These are phyloP conservation scores for Achaetomium macrosporum DNA, from an alignment of 2,329 filamentous ascomycete genomes.

Conservation along the genomic window DNA sequence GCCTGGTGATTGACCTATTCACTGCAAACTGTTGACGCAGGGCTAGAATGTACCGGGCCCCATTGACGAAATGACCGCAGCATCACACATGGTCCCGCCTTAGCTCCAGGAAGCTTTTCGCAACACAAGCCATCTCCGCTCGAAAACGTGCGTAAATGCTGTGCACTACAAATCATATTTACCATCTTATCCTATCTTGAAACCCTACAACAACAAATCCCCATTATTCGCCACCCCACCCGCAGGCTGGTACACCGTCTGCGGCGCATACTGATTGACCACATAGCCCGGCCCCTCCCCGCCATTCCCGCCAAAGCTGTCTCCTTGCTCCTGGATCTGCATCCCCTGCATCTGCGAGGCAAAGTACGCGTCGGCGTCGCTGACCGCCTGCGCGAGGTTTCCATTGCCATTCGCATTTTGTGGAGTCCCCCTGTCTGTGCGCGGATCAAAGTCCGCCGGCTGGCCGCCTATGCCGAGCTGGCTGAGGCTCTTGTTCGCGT, in stretches of 20 bases:
- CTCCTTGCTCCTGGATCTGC: constrained; percentile 58
- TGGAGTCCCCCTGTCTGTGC: constrained; percentile 26
- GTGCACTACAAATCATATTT: neutral
- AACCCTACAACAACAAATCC: constrained; percentile 55
- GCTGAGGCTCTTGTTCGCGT: constrained; percentile 55
- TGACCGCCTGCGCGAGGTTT: constrained; percentile 65
- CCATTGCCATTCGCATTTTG: constrained; percentile 26
- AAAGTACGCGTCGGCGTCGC: constrained; percentile 86
- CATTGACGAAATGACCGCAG: no score
- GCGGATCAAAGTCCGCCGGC: constrained; percentile 45
- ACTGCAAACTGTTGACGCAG: no score
- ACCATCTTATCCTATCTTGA: neutral
- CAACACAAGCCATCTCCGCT: neutral
- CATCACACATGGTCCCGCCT: no score
- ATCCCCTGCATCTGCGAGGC: constrained; percentile 70
- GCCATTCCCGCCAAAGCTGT: constrained; percentile 58
- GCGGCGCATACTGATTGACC: constrained; percentile 74
- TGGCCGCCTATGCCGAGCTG: constrained; percentile 51
- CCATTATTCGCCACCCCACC: constrained; percentile 60
- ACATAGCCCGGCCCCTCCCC: constrained; percentile 51
- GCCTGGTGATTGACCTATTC: no score
- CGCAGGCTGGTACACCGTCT: constrained; percentile 67
- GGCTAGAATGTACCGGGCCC: no score
- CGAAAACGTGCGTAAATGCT: neutral
- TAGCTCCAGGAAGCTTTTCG: neutral